phyloP scores from a whole-genome alignment of 768 basidiomycete species.

The Filobasidium floriforme region DNA sequence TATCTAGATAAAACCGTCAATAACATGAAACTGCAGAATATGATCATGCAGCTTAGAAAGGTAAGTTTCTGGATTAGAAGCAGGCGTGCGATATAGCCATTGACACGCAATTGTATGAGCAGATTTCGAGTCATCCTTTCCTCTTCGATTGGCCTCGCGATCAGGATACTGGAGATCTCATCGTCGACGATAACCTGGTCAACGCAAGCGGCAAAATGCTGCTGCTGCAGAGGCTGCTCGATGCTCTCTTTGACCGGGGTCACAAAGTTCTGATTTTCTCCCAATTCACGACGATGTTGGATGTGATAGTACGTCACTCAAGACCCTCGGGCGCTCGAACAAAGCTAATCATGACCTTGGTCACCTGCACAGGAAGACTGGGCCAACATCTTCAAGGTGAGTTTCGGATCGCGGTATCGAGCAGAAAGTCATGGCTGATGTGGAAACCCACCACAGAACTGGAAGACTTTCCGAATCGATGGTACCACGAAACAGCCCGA shows the following conservation, averaged over 20 bases:
- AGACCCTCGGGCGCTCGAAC: conserved; percentile 19
- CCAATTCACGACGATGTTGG: conserved; percentile 93
- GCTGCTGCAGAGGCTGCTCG: conserved; percentile 77
- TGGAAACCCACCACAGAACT: conserved; percentile 49
- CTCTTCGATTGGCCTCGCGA: conserved; percentile 77
- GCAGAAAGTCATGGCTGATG: neutral
- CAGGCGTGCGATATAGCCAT: no score
- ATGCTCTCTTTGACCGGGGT: conserved; percentile 65
- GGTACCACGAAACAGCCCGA: conserved; percentile 72
- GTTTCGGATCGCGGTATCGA: neutral
- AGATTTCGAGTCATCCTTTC: conserved; percentile 66
- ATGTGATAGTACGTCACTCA: conserved; percentile 71
- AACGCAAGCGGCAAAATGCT: conserved; percentile 95
- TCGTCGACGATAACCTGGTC: conserved; percentile 71
- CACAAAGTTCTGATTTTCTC: conserved; percentile 70
- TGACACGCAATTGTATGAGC: neutral
- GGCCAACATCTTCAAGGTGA: neutral
- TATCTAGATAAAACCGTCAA: conserved; percentile 69
- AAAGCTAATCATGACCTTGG: neutral
- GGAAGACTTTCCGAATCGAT: conserved; percentile 84
- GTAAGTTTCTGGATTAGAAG: conserved; percentile 51
- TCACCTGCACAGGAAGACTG: neutral
- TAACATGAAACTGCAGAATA: conserved; percentile 88
- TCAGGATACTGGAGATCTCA: conserved; percentile 54
- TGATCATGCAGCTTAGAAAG: conserved; percentile 95